Base-by-base conservation (phyloP, 2,329 filamentous ascomycete genomes). In the Pyricularia sp. region DNA sequence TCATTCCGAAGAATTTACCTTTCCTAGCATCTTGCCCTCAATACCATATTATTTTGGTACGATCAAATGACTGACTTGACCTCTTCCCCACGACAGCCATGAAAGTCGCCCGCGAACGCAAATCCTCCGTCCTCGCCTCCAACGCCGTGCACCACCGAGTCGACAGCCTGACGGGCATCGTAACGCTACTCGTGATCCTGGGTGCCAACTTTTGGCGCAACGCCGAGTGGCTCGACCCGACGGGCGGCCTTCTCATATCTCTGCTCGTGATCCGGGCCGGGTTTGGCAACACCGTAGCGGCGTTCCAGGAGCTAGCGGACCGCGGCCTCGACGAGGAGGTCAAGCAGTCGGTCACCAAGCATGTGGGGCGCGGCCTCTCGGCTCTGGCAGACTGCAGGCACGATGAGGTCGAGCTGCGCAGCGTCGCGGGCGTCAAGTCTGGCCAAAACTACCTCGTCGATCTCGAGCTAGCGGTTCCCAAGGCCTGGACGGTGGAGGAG, bases 101-200 rank as follows among this genome's bases (percentile, higher is more conserved):
- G 90, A 98, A 97, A 82, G 88, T 99, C 70, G 95, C 95, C 64
- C 89, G 89, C 74, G 92, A 97, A 80, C 92, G 94, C 78, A 97
- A 97, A 77, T 98, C 94, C 14, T 96, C 94, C 7, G 93, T 99
- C 70, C 88, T 99, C 28, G 94, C 94, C 58, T 97, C 94, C 70
- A 99, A 99, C 77, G 94, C 95, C 70, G 86, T 98, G 72, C 95
- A 99, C 80, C 95, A 98, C 82, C 92, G 95, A 70, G 90, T 99
- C 77, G 95, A 99, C 80, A 97, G 93, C 70, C 85, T 97, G 69
- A 99, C 95, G 1, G 94, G 94, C 72, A 92, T 98, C 74, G 95
- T 98, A 69, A 96, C 95, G 1, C 85, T 98, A 33, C 84, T 91
- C 69, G 94, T 92, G 28, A 97, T 99, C 74, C 88, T 93, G 23